Evolutionary conservation across 805 yeast genomes (phyloP), one percentile per base, ranked within the genome.

Genomic region (Isabelozyma rhagii): DNA sequence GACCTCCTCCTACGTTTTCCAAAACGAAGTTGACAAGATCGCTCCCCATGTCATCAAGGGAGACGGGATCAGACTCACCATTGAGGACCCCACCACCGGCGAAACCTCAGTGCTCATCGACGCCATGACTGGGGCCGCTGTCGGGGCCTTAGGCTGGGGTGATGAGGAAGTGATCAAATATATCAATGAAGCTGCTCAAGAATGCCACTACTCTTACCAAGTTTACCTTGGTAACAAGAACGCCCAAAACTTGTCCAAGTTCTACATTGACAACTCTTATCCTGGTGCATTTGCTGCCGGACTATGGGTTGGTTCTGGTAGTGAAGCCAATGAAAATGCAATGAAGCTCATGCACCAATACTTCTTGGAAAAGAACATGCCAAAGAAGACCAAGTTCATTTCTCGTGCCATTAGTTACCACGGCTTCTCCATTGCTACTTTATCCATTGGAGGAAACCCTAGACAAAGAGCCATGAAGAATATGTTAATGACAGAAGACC

Each of bases 221-320:
- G 59, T 60, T 21, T 51, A 51, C 17, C 46, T 63, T 34, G 61
- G 61, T 27, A 64, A 62, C 46, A 50, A 61, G 29, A 55, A 57
- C 45, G 56, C 66, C 39, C 64, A 65, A 48, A 55, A 51, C 14
- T 59, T 65, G 48, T 65, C 63, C n/a, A 51, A 63, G 40, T 66
- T 60, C 46, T 58, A 61, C 46, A 45, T 58, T 50, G 73, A 69
- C 8, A 63, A 68, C 49, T 74, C 79, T n/a, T 78, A 78, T 46
- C 54, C 56, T n/a, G 75, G 72, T 13, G 70, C 76, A 7, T 75
- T 76, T 56, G 69, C 66, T 42, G 60, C 71, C 45, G 79, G 77
- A 5, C 61, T 72, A 31, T 74, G 72, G 63, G 71, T 61, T n/a
- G 53, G 60, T 13, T 66, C 68, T 5, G 70, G 70, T 10, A 61